Base-by-base conservation (phyloP, 805 yeast species). In the Zygosaccharomyces pseudorouxii region DNA sequence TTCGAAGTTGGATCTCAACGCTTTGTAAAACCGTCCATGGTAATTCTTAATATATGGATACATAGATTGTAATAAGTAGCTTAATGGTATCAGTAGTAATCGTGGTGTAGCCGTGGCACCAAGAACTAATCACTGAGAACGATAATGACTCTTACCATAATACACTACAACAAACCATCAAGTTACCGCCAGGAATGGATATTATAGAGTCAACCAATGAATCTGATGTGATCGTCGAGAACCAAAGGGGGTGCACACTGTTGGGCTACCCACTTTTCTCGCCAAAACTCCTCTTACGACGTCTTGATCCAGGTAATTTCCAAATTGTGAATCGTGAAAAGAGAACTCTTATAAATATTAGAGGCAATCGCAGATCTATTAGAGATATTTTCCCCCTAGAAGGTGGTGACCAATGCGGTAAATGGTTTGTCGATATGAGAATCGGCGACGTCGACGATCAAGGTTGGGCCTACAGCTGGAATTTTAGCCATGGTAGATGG, bases 391-490 rank as follows among this genome's bases (percentile, higher is more conserved):
- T 57, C 29, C 64, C 65, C 1, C 31, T 59, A 29, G 50, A 49
- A 6, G 43, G 43, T 18, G 36, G 16, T 11, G 41, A 42, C 8
- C 35, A 40, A 6, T 39, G 33, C 12, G 43, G 35, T 14, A 70
- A 73, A 47, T 86, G 95, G 95, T 82, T 80, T 56, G 82, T 84
- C 2, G 73, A 82, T 50, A 83, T 87, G 92, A 64, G 71, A 42
- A 65, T 67, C 37, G 50, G 53, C 19, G 60, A 51, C 5, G 84
- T 80, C 18, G 95, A 86, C 63, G 90, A 85, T 57, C 86, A 83
- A 58, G 95, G 95, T n/a, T 86, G 95, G 95, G 62, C 75, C 28
- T 87, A 86, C 59, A 73, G 85, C 49, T 70, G 77, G 66, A 55
- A 73, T 20, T 77, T 82, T 51, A 63, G 69, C 8, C 67, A 77